Evolutionary conservation across 2,329 filamentous ascomycete genomes (phyloP).

Genomic region (Neocatenulostroma microsporum): DNA sequence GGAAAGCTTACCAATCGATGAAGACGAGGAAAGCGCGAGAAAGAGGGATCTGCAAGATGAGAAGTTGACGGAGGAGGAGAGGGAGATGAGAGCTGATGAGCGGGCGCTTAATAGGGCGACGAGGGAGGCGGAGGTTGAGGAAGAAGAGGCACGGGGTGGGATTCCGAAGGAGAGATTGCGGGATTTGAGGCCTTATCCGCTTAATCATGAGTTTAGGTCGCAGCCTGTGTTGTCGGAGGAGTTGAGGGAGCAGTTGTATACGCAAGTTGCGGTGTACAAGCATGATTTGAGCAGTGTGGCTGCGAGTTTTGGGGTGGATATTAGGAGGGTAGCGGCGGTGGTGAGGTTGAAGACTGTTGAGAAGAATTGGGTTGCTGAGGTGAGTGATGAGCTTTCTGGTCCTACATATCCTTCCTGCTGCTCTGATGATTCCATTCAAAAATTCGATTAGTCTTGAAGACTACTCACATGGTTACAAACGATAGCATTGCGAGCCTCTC

Average conservation of each 20-base stretch:
- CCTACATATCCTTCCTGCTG: constrained; percentile 13
- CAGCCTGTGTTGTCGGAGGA: constrained; percentile 66
- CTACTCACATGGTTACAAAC: constrained; percentile 78
- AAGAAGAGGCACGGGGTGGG: constrained; percentile 15
- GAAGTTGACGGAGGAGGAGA: constrained; percentile 9
- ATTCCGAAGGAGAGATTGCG: constrained; percentile 20
- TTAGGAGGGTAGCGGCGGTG: constrained; percentile 76
- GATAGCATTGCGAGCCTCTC: constrained; percentile 67
- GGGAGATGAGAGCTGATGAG: constrained; percentile 4
- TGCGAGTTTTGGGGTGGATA: constrained; percentile 67
- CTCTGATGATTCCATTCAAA: constrained; percentile 65
- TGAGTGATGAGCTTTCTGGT: constrained; percentile 61
- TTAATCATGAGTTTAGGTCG: constrained; percentile 63
- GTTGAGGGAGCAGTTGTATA: constrained; percentile 66
- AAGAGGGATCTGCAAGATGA: constrained; percentile 10
- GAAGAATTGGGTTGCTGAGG: constrained; percentile 66
- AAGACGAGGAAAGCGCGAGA: constrained; percentile 21
- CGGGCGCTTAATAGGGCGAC: constrained; percentile 4
- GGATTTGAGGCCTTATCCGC: constrained; percentile 58
- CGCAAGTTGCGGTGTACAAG: constrained; percentile 56
- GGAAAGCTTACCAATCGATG: constrained; percentile 13
- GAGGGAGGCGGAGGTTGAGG: constrained; percentile 13
- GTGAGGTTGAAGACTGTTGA: constrained; percentile 80
- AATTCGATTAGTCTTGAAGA: constrained; percentile 99
- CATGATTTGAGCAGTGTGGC: constrained; percentile 69